A percentile compares a stretch with the other conserved stretches of the same genome.
phyloP scores from a whole-genome alignment of 1,284 basidiomycete genomes.

The Rhodofomes roseus region DNA sequence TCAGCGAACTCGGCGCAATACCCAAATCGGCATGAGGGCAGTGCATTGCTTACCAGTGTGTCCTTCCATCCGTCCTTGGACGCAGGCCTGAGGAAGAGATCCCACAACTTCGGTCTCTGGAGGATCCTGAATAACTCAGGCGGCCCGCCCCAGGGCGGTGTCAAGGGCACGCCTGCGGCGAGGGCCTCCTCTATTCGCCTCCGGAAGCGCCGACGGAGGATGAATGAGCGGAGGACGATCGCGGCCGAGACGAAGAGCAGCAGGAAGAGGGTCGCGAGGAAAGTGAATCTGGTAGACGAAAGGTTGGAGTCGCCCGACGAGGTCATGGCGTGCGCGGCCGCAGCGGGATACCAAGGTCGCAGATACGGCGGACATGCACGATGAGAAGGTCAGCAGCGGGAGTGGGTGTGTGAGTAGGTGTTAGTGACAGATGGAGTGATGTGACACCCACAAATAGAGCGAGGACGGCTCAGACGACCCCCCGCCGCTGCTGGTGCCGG shows the following conservation, averaged over 20 bases:
- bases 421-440: neutral
- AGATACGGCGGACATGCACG: neutral
- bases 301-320: neutral
- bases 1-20: neutral
- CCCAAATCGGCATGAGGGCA: neutral
- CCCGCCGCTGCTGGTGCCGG: neutral
- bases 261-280: constrained; percentile 65
- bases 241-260: constrained; percentile 60
- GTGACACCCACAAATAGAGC: constrained; percentile 21
- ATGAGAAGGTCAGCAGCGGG: neutral
- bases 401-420: neutral
- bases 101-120: constrained; percentile 51
- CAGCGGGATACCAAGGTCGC: neutral
- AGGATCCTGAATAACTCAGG: constrained; percentile 38
- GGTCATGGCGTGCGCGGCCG: constrained; percentile 3
- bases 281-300: constrained; percentile 50
- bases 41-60: constrained; percentile 41
- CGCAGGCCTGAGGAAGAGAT: constrained; percentile 39
- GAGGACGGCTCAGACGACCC: constrained; percentile 15
- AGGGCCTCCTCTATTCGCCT: constrained; percentile 47
- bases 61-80: constrained; percentile 40
- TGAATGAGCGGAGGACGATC: constrained; percentile 59
- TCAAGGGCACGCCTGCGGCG: constrained; percentile 40
- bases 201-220: constrained; percentile 57
- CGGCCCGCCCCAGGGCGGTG: constrained; percentile 27